Evolutionary conservation across 257 asterid species (phyloP), one percentile per base, ranked within the genome.

Genomic region (Primulina huaijiensis): DNA sequence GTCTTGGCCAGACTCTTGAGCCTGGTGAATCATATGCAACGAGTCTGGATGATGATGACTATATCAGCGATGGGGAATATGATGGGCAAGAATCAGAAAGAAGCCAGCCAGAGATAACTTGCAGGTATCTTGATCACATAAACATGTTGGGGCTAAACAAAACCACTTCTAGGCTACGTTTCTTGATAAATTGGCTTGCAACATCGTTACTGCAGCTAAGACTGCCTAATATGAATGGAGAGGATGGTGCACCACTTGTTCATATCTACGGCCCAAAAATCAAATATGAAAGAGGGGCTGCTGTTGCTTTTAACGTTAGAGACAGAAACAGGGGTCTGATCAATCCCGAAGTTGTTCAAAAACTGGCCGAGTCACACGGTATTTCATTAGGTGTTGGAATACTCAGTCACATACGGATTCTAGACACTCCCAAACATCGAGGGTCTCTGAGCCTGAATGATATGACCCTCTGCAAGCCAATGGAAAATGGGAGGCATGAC

Each of bases 201-300:
- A 90, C 99, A 0, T 93, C 99, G 0, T 38, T 93, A 80, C 96
- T 90, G 72, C 99, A 91, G 50, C 62, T 93, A 64, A 86, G 92
- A 71, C 75, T 93, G 72, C 86, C 95, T 33, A 67, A 85, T 71
- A 67, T 83, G 16, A 74, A 71, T 16, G 89, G 85, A 7, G 79
- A 75, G 58, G 90, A 81, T 19, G 72, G 78, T 30, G 71, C 71
- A 0, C 88, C 94, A 7, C 95, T 93, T 2, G 94, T 90, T 65
- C 95, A 88, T 73, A 93, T 93, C 27, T 93, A 93, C 5, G 99
- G 99, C 62, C 99, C 99, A 1, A 93, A 93, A 78, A 93, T 93
- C 19, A 93, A 93, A 56, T 93, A 93, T 20, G 97, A 93, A 75
- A 82, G 98, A 81, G 98, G 98, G 1, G 97, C 98, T 19, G 84